These are phyloP conservation scores for Golubevia pallescens DNA, from an alignment of 1,284 basidiomycete species.

Conservation along the genomic window DNA sequence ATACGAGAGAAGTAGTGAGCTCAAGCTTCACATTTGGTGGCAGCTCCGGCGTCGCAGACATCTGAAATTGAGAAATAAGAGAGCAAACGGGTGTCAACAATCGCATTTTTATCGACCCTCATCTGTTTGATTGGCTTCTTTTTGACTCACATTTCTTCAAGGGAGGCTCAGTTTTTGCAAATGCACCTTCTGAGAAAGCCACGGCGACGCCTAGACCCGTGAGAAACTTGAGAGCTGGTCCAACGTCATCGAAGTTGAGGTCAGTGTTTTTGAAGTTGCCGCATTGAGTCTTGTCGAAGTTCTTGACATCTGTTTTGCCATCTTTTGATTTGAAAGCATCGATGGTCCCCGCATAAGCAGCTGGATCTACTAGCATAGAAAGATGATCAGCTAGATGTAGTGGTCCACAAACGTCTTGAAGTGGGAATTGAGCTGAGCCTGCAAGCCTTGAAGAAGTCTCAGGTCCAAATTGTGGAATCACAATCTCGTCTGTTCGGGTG, in stretches of 20 bases:
- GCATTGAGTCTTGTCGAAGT: background rate
- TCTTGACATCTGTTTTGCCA: background rate
- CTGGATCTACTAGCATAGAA: conserved; percentile 4
- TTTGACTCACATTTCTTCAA: background rate
- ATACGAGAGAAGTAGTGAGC: too few relatives aligned
- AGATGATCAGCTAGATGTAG: conserved; percentile 10
- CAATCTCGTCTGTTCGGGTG: conserved; percentile 16
- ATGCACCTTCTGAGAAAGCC: background rate
- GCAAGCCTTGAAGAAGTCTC: conserved; percentile 5
- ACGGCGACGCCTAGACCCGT: background rate
- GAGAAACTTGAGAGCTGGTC: background rate
- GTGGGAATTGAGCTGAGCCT: conserved; percentile 12
- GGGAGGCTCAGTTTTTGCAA: background rate
- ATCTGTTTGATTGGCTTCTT: too few relatives aligned
- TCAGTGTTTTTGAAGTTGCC: background rate
- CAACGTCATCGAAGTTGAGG: background rate
- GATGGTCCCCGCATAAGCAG: too few relatives aligned
- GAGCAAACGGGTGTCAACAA: background rate
- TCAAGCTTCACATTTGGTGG: too few relatives aligned
- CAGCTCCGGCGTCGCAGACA: too few relatives aligned
- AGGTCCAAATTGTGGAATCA: conserved; percentile 13
- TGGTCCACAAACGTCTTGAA: conserved; percentile 10
- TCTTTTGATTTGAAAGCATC: too few relatives aligned
- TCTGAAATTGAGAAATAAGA: too few relatives aligned
- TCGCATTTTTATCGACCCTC: background rate